These are phyloP conservation scores for Acanthamoeba sp. DNA, from an alignment of 208 protist species.

Conservation along the genomic window DNA sequence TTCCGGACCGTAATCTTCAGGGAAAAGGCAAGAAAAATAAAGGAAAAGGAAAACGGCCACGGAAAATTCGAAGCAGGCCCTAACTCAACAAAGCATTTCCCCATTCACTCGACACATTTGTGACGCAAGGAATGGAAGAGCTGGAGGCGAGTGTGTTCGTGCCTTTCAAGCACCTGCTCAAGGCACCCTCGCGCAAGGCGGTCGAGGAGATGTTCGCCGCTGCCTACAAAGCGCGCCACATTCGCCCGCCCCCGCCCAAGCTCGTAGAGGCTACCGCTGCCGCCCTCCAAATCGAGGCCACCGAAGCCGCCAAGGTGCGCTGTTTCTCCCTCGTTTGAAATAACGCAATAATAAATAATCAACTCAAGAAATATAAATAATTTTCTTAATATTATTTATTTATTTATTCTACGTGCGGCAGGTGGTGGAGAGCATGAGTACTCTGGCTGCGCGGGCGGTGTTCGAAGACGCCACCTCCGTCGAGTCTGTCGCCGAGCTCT, in stretches of 20 bases:
- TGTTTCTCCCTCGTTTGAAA: background rate
- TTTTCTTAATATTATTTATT: background rate
- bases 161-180: conserved; percentile 5
- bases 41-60: too few species aligned
- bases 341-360: background rate
- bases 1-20: too few species aligned
- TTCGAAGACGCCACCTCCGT: background rate
- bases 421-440: background rate
- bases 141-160: background rate
- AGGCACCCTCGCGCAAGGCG: conserved; percentile 1
- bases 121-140: background rate
- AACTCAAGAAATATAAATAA: background rate
- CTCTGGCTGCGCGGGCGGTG: background rate
- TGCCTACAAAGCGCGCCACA: background rate
- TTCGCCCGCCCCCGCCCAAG: background rate
- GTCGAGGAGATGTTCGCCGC: conserved; percentile 34
- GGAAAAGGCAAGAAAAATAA: too few species aligned
- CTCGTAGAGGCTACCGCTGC: background rate
- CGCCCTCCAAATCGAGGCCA: background rate
- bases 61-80: too few species aligned
- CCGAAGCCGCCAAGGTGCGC: background rate
- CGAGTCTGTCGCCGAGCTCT: background rate
- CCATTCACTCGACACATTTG: too few species aligned
- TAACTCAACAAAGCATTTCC: too few species aligned
- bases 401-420: background rate